Evolutionary conservation across 306 rosid species (phyloP).

Genomic region (Clitoria ternatea): DNA sequence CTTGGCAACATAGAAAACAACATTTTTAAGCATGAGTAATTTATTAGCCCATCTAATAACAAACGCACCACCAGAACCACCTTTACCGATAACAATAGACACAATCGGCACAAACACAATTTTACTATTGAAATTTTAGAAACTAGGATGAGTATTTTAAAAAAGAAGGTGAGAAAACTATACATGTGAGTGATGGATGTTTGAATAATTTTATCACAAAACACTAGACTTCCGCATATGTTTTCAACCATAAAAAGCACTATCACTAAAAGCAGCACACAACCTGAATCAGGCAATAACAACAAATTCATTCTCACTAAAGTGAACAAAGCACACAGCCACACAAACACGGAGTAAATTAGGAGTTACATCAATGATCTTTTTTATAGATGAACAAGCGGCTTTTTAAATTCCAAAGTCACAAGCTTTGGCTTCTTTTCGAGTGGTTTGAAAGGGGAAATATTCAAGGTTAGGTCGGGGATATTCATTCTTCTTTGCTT

Average conservation of each 20-base stretch:
- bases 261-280: not conserved
- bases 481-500: slow-evolving; percentile 72
- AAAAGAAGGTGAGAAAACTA: not conserved
- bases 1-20: slow-evolving; percentile 99
- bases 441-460: slow-evolving; percentile 78
- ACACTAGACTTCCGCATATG: slow-evolving; percentile 49
- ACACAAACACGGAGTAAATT: not conserved
- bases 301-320: slow-evolving; percentile 8
- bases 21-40: slow-evolving; percentile 94
- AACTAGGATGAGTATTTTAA: not conserved
- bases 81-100: slow-evolving; percentile 95
- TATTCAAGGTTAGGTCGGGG: slow-evolving; percentile 94
- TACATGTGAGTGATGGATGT: not conserved
- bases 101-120: slow-evolving; percentile 80
- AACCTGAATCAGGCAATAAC: slow-evolving; percentile 11
- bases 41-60: slow-evolving; percentile 97
- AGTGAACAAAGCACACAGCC: slow-evolving; percentile 9
- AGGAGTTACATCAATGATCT: slow-evolving; percentile 67
- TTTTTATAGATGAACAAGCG: slow-evolving; percentile 70
- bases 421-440: slow-evolving; percentile 70
- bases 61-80: slow-evolving; percentile 99
- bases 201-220: not conserved
- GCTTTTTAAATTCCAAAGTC: slow-evolving; percentile 75
- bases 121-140: not conserved
- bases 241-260: slow-evolving; percentile 6